These are phyloP conservation scores for Chlorophyllum brunneum DNA, from an alignment of 768 basidiomycete species.

Conservation along the genomic window DNA sequence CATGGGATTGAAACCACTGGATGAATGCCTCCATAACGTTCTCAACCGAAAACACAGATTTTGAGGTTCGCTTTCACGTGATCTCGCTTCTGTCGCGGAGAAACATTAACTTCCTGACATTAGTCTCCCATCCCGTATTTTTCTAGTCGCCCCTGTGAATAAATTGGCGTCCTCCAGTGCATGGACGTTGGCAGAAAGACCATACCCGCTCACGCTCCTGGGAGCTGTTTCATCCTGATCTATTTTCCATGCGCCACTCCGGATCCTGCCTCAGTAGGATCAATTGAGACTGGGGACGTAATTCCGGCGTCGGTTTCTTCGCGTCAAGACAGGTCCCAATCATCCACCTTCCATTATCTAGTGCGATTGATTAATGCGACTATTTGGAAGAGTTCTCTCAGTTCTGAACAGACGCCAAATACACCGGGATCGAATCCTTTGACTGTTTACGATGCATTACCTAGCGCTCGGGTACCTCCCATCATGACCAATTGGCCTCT, in stretches of 20 bases:
- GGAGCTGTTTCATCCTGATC: background rate
- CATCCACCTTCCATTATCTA: background rate
- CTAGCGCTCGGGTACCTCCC: background rate
- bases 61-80: background rate
- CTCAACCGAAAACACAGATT: background rate
- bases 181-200: too few relatives aligned
- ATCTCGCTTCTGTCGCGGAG: background rate
- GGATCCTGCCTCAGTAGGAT: background rate
- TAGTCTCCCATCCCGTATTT: background rate
- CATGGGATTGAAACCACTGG: conserved; percentile 54
- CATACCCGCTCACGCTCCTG: background rate
- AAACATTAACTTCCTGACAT: too few relatives aligned
- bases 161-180: too few relatives aligned
- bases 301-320: background rate
- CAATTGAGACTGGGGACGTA: background rate
- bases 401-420: background rate
- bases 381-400: background rate
- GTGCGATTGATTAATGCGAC: too few relatives aligned
- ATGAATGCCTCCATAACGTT: conserved; percentile 32
- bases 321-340: background rate
- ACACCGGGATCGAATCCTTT: background rate
- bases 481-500: conserved; percentile 1
- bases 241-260: too few relatives aligned
- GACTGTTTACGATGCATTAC: background rate
- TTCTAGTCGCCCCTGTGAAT: too few relatives aligned